These are phyloP conservation scores for Diaporthe citrichinensis DNA, from an alignment of 2,329 filamentous ascomycete genomes.

Conservation along the genomic window DNA sequence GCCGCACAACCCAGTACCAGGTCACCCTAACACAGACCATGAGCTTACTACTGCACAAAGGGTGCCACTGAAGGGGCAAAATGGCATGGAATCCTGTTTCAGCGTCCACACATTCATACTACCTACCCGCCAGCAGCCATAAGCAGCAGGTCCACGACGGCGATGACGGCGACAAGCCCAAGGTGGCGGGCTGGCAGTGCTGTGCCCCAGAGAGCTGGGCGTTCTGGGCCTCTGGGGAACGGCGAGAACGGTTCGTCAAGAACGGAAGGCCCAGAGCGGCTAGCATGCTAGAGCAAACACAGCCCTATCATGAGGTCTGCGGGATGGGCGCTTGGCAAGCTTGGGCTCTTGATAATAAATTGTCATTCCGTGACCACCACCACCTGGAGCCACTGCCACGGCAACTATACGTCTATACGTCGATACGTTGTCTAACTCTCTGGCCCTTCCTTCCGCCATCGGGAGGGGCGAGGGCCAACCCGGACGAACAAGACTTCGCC, in stretches of 20 bases:
- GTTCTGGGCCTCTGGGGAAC: constrained; percentile 12
- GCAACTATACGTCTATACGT: neutral
- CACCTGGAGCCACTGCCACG: neutral
- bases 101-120: neutral
- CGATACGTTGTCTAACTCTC: neutral
- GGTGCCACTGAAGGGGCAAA: neutral
- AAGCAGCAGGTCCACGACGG: constrained; percentile 5
- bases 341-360: neutral
- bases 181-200: constrained; percentile 19
- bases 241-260: constrained; percentile 1
- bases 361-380: neutral
- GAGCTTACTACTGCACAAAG: constrained; percentile 1
- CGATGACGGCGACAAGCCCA: constrained; percentile 27
- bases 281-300: constrained; percentile 3
- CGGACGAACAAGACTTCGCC: neutral
- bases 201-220: neutral
- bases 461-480: constrained; percentile 8
- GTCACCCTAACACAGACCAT: constrained; percentile 17
- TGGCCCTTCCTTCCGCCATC: neutral
- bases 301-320: constrained; percentile 26
- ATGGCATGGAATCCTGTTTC: constrained; percentile 19
- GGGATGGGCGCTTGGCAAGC: constrained; percentile 17
- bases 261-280: neutral
- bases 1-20: neutral
- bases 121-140: neutral